phyloP scores from a whole-genome alignment of 768 basidiomycete genomes.

The Hemileccinum impolitum region DNA sequence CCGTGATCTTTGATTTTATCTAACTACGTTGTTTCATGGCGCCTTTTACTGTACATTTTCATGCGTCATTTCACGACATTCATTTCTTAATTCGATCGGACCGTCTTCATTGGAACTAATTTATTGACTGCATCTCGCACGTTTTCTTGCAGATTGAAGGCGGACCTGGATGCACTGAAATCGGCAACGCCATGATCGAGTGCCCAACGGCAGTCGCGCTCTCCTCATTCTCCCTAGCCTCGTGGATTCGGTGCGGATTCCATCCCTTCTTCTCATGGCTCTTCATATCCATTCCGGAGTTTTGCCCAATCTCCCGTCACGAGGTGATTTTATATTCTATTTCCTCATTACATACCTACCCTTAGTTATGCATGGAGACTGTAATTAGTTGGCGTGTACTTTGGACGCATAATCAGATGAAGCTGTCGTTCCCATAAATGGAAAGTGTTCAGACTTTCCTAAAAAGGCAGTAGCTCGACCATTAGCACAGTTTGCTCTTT shows the following conservation, averaged over 20 bases:
- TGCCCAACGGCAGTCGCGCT: conserved; percentile 6
- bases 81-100: conserved; percentile 13
- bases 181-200: conserved; percentile 27
- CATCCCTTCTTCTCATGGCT: conserved; percentile 25
- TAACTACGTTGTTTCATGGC: conserved; percentile 30
- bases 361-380: conserved; percentile 23
- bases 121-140: conserved; percentile 35
- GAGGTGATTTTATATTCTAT: conserved; percentile 25
- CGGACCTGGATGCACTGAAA: conserved; percentile 55
- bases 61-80: conserved; percentile 10
- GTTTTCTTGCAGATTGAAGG: conserved; percentile 56
- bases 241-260: conserved; percentile 34
- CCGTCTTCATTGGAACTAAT: conserved; percentile 24
- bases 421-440: not conserved
- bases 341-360: conserved; percentile 26
- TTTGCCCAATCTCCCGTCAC: not conserved
- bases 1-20: conserved; percentile 51
- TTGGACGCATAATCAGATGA: conserved; percentile 10
- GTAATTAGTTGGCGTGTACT: conserved; percentile 23
- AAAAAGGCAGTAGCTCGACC: conserved; percentile 1
- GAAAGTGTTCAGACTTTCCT: conserved; percentile 1
- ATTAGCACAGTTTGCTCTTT: conserved; percentile 3
- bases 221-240: conserved; percentile 24
- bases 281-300: conserved; percentile 15
- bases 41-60: conserved; percentile 19